Percentiles rank a stretch among this genome's conserved stretches.
These are phyloP conservation scores for Bipolaris zeicola DNA, from an alignment of 2,329 filamentous ascomycete species.

Conservation along the genomic window DNA sequence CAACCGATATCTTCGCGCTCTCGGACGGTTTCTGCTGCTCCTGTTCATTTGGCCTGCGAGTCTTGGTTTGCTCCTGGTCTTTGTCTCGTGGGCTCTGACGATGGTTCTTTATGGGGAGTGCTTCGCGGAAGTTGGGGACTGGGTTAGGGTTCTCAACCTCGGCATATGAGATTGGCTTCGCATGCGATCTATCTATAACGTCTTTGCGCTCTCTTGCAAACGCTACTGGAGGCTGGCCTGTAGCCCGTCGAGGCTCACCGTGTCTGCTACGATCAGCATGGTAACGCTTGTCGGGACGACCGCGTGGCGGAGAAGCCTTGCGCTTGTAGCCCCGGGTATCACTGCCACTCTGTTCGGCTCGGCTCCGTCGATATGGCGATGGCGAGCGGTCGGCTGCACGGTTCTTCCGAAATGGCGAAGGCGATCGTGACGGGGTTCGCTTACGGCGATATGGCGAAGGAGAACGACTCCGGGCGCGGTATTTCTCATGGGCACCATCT, in stretches of 20 bases:
- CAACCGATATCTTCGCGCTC: neutral
- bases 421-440: conserved; percentile 31
- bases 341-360: conserved; percentile 28
- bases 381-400: conserved; percentile 33
- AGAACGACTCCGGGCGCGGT: conserved; percentile 38
- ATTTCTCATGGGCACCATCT: conserved; percentile 35
- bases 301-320: conserved; percentile 50
- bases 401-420: conserved; percentile 37
- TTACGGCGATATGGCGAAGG: conserved; percentile 40
- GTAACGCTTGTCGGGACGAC: conserved; percentile 63
- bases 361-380: conserved; percentile 33
- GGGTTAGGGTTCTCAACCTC: conserved; percentile 53
- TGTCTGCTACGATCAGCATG: conserved; percentile 43
- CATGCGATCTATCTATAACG: conserved; percentile 18
- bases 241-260: conserved; percentile 66
- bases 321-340: conserved; percentile 46
- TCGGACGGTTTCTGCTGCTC: conserved; percentile 12
- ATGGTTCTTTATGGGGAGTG: conserved; percentile 15
- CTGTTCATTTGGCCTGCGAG: conserved; percentile 11
- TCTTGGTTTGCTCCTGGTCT: conserved; percentile 2
- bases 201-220: conserved; percentile 17
- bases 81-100: conserved; percentile 8
- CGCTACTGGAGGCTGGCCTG: conserved; percentile 6
- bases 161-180: conserved; percentile 38
- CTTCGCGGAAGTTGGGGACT: conserved; percentile 25